A percentile compares a stretch with the other conserved stretches of the same genome.
These are phyloP conservation scores for Persicaria tinctoria DNA, from an alignment of 148 eudicot genomes.

Conservation along the genomic window DNA sequence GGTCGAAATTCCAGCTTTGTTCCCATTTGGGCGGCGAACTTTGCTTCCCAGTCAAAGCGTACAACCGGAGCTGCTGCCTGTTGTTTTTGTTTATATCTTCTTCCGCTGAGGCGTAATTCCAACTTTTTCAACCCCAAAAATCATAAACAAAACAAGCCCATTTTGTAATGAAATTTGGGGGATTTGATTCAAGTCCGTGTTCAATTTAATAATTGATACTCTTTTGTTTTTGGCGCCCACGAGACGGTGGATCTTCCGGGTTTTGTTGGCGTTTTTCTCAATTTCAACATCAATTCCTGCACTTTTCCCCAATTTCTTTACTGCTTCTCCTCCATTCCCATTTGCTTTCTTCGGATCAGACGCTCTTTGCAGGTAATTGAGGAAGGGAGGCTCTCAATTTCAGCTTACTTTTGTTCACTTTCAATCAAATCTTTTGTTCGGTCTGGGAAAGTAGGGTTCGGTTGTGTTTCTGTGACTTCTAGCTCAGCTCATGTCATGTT, in stretches of 20 bases:
- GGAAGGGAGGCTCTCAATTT: not conserved
- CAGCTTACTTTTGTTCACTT: not conserved
- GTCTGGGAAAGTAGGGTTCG: not conserved
- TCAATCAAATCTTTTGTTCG: not conserved
- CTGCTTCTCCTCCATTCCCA: not conserved
- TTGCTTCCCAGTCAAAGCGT: slow-evolving; percentile 2
- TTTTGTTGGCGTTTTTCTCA: not conserved
- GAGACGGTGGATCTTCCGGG: slow-evolving; percentile 8
- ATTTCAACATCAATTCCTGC: not conserved
- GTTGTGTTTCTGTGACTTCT: not conserved
- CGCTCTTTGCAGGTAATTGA: not conserved
- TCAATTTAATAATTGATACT: not conserved
- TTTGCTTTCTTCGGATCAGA: not conserved
- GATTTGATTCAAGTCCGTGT: not conserved
- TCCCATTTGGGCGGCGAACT: slow-evolving; percentile 10
- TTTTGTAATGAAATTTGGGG: not conserved
- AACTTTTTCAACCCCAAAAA: not conserved
- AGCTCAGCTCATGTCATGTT: not conserved
- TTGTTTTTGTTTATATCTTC: not conserved
- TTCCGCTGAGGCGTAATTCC: not conserved
- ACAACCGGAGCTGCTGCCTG: not conserved
- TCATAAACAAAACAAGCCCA: not conserved
- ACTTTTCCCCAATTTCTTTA: not conserved
- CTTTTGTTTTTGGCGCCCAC: slow-evolving; percentile 14
- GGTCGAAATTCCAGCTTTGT: not conserved